Evolutionary conservation across 331 rosid species (phyloP).

Genomic region (Rosa hybrid): DNA sequence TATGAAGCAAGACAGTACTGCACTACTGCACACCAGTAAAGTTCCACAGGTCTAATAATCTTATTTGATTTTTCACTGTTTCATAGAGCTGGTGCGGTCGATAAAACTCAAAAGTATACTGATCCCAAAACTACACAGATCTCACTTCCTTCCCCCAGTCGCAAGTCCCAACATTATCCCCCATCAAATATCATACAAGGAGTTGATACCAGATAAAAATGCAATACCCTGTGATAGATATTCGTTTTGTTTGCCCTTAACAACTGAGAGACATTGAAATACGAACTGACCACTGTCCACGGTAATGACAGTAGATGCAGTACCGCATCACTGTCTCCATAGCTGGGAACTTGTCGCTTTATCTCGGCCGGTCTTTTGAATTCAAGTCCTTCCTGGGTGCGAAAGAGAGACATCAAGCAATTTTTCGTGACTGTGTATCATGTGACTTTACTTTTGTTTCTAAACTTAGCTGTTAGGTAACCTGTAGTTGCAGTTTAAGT

Average conservation of each 20-base stretch:
- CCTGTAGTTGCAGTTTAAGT: background rate
- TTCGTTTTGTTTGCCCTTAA: background rate
- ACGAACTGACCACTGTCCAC: background rate
- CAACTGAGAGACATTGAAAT: constrained; percentile 6
- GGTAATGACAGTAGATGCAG: background rate
- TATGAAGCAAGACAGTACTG: background rate
- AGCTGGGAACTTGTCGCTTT: constrained; percentile 28
- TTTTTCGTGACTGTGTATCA: constrained; percentile 27
- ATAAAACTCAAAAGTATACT: background rate
- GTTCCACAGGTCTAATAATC: background rate
- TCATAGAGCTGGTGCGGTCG: background rate
- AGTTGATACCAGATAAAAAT: background rate
- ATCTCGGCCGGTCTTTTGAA: background rate
- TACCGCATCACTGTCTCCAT: constrained; percentile 30
- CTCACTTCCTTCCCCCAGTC: background rate
- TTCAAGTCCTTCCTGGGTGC: background rate
- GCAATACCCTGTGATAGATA: background rate
- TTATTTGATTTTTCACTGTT: background rate
- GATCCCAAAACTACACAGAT: background rate
- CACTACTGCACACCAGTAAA: background rate
- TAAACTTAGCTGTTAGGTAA: constrained; percentile 19
- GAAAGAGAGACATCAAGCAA: background rate
- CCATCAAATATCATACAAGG: background rate
- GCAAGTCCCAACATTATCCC: background rate
- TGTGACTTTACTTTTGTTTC: constrained; percentile 19